phyloP scores from a whole-genome alignment of 805 yeast species.

The Maudiozyma serrabonitensis region DNA sequence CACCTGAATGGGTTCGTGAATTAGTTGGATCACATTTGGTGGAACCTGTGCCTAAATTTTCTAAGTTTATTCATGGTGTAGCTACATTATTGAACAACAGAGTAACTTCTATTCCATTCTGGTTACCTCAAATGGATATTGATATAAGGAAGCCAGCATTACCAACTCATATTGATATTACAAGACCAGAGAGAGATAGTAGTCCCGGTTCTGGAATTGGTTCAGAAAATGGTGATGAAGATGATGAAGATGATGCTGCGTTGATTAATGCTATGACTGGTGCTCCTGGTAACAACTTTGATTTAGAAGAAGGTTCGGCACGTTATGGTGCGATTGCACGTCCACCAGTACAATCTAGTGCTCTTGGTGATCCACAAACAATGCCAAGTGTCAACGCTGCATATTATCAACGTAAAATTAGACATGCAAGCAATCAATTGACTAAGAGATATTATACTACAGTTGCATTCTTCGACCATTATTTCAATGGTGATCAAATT shows the following conservation, averaged over 20 bases:
- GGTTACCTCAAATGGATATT: conserved; percentile 95
- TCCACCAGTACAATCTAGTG: conserved; percentile 1
- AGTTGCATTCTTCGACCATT: conserved; percentile 30
- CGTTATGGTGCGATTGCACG: conserved; percentile 38
- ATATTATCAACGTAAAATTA: conserved; percentile 19
- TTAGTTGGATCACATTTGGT: conserved; percentile 86
- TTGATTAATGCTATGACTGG: conserved; percentile 18
- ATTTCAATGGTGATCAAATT: conserved; percentile 41
- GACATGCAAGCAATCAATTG: conserved; percentile 13
- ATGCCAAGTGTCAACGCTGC: conserved; percentile 25
- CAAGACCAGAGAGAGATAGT: conserved; percentile 21
- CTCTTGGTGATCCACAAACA: conserved; percentile 3
- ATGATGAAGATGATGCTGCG: conserved; percentile 29
- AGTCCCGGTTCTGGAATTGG: conserved; percentile 9
- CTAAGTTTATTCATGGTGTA: conserved; percentile 94
- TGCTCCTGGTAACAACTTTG: conserved; percentile 47
- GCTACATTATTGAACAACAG: conserved; percentile 83
- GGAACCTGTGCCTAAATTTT: conserved; percentile 96
- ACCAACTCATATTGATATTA: conserved; percentile 36
- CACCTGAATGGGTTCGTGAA: conserved; percentile 95
- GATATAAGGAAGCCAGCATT: conserved; percentile 83
- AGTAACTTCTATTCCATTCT: conserved; percentile 82
- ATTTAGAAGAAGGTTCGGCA: conserved; percentile 57
- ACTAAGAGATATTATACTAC: conserved; percentile 16
- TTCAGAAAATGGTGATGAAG: conserved; percentile 25